Evolutionary conservation across 2,329 filamentous ascomycete species (phyloP).

Genomic region (Westerdykella sp.): DNA sequence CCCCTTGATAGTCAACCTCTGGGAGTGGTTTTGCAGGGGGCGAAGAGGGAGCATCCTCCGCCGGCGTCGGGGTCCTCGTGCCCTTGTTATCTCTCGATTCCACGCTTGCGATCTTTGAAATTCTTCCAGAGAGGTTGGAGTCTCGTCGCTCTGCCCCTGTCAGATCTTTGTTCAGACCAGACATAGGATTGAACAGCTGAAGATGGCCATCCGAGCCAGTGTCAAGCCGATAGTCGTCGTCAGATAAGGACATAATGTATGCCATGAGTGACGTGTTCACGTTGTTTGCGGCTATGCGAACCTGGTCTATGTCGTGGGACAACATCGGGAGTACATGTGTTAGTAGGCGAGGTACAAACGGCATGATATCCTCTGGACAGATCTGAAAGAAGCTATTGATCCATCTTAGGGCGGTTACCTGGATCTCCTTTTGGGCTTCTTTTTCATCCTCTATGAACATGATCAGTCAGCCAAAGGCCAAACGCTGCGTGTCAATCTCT

Average conservation of each 20-base stretch:
- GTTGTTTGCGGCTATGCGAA: conserved; percentile 77
- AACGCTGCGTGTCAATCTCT: conserved; percentile 14
- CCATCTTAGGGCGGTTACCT: conserved; percentile 88
- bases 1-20: conserved; percentile 92
- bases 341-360: conserved; percentile 86
- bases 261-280: conserved; percentile 90
- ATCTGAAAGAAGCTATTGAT: conserved; percentile 96
- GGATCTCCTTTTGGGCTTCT: conserved; percentile 54
- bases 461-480: conserved; percentile 14
- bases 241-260: conserved; percentile 85
- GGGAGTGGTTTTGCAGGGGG: conserved; percentile 38
- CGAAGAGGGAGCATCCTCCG: conserved; percentile 41
- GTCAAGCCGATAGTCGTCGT: conserved; percentile 45
- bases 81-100: conserved; percentile 27
- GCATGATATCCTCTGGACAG: conserved; percentile 90
- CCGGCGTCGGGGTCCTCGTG: conserved; percentile 38
- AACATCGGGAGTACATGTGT: conserved; percentile 90
- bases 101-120: conserved; percentile 32
- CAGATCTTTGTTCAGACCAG: conserved; percentile 38
- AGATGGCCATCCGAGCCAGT: conserved; percentile 37
- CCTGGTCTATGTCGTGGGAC: conserved; percentile 83
- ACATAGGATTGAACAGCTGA: conserved; percentile 38
- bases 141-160: conserved; percentile 34
- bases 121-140: conserved; percentile 32
- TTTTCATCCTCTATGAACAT: conserved; percentile 56